Base-by-base conservation (phyloP, 768 basidiomycete species). In the Agaricus blazei region DNA sequence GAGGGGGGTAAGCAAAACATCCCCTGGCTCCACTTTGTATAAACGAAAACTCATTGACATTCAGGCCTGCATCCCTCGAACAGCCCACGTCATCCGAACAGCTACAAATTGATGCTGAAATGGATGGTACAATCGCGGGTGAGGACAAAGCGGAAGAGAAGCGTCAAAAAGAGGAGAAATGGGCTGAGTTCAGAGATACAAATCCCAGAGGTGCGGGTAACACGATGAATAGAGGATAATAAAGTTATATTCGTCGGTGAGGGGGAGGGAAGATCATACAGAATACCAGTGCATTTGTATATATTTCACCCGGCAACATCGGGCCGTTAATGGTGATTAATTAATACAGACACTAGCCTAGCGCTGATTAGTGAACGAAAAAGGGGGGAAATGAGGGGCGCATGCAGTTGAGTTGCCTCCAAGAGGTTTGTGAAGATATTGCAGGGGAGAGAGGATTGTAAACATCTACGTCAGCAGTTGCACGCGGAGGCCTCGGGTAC, bases 181-280 rank as follows among this genome's bases (percentile, higher is more conserved):
- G 95, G 94, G 93, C 94, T 29, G 76, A 74, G 55, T 98, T 82
- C 63, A 93, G 87, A 14, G 97, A 98, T 49, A 77, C 74, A 26
- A 86, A 99, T 69, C 85, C 87, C 11, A 86, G 78, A 64, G 97
- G 97, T 1, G 89, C 88, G n/a, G 97, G 97, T 3, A 99, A 99
- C 67, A 96, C 87, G 9, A 93, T 96, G 89, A 97, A 98, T 68
- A 81, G 91, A 59, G 94, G 94, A 57, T 93, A 68, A 80, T 23
- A 57, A 34, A 31, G 9, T 31, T 31, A 31, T 4, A 31, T 31
- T 34, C 34, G 34, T 31, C 31, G 34, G 2, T 34, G 34, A 6
- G 34, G 34, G 34, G 34, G 34, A 34, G 54, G 40, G 52, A 56
- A 56, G 60, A 65, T 65, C 60, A 34, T 64, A 61, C 58, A 51